Evolutionary conservation across 1,139 yeast genomes (phyloP), one percentile per base, ranked within the genome.

Genomic region (Scheffersomyces stambukii): DNA sequence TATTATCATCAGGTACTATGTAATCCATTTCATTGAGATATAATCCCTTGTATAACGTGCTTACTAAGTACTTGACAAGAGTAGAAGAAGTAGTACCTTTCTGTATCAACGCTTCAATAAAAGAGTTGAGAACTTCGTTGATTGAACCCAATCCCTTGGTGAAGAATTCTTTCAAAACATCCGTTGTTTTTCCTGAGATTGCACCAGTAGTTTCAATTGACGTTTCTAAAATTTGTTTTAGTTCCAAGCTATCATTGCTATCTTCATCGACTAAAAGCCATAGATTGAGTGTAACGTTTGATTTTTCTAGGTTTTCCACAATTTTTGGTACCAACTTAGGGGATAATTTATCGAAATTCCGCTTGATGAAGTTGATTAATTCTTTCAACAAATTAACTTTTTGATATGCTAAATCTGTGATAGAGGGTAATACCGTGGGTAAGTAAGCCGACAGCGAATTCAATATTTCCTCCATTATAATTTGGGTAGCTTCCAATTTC

Each of bases 401-500:
- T 27, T 49, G 43, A 8, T 37, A 39, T 14, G 60, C 44, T 13
- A 46, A 50, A 20, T 53, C 56, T 4, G 43, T 37, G 6, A 57
- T 41, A 6, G 63, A 49, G 3, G 63, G 57, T 16, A 57, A 43
- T 16, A 48, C 45, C 9, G 38, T 32, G 3, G 66, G 64, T 16
- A 64, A 43, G 37, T 64, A 62, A 12, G 54, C 56, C 1, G 69
- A 63, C 1, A 47, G 41, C 5, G 83, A 75, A 19, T 54, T 48
- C 28, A 81, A 45, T 8, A 86, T 67, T 41, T 81, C 91, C 8
- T 59, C 46, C 2, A 73, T 60, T 4, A 83, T 69, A 8, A 54
- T 46, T 4, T 54, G 38, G 5, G 81, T 54, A 8, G 88, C 84
- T 3, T 50, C 43, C 33, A 70, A 70, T 8, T 79, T 53, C 4